These are phyloP conservation scores for Cruciata laevipes DNA, from an alignment of 257 asterid genomes.

Conservation along the genomic window DNA sequence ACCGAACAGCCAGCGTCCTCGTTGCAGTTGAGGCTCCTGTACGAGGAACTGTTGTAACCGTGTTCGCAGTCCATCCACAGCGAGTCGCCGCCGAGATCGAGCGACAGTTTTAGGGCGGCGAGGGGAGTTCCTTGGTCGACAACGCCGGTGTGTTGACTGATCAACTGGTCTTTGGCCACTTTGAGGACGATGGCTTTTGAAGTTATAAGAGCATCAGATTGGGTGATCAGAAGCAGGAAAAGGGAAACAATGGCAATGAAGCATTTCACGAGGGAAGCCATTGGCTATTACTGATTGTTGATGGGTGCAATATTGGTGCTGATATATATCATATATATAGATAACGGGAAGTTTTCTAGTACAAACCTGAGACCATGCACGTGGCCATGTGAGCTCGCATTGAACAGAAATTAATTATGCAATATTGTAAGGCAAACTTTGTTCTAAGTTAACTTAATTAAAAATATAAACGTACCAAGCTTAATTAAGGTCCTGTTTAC, in stretches of 20 bases:
- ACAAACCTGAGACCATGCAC: no score
- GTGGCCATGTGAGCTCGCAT: no score
- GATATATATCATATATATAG: no score
- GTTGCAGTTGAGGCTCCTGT: not conserved
- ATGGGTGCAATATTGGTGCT: no score
- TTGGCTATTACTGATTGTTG: not conserved
- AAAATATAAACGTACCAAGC: no score
- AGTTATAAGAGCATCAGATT: not conserved
- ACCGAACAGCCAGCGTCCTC: not conserved
- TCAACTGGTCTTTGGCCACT: not conserved
- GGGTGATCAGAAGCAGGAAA: not conserved
- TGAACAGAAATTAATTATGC: no score
- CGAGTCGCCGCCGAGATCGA: slow-evolving; percentile 2
- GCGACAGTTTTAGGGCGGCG: not conserved
- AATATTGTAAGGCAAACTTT: no score
- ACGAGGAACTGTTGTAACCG: not conserved
- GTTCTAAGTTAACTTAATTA: no score
- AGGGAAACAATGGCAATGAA: not conserved
- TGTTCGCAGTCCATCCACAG: not conserved
- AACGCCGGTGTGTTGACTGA: not conserved
- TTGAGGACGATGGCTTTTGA: not conserved
- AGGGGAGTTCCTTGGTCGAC: not conserved
- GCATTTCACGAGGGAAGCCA: not conserved
- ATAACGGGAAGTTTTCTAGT: no score
- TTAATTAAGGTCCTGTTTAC: no score